Base-by-base conservation (phyloP, 2,329 filamentous ascomycete genomes). In the Aspergillus ochraceoroseus region DNA sequence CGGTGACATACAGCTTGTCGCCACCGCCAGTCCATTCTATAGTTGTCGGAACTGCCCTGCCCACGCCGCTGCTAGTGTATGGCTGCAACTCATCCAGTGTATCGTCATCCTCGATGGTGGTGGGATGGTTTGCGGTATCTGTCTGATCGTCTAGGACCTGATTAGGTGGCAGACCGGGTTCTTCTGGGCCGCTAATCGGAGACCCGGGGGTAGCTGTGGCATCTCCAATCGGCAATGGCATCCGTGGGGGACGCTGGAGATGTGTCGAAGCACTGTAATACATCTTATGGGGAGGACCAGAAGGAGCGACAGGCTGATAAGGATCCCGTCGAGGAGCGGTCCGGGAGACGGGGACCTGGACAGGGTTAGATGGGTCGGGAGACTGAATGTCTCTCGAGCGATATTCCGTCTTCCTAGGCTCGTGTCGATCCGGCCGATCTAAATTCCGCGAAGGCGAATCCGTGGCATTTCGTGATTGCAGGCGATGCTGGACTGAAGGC, bases 1-100 rank as follows among this genome's bases (percentile, higher is more conserved):
- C 90, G 0, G 92, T 98, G 31, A 98, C 88, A 63, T 95, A 98
- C 49, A 96, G 80, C 66, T 89, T 94, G 43, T 94, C 85, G 43
- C 86, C 89, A 37, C 80, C 80, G 6, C 79, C 77, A 51, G 77
- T 77, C 92, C 92, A 98, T 66, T 94, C 85, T 43, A 98, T 80
- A 43, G 77, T 71, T 1, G 87, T 94, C 2, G 87, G 86, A 28
- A 96, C 85, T 5, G 85, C 85, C 26, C 85, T 83, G 47, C 82
- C 77, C 12, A 80, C 80, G 64, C 83, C 84, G 56, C 86, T 82
- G 22, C 85, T 79, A 13, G 68, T 63, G 43, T 66, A 69, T n/a
- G 68, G 63, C 26, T 82, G 76, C 58, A 90, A 75, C 59, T 88
- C 87, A 55, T 92, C 85, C 15, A 77, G 74, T 45, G 85, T 76